Base-by-base conservation (phyloP, 1,284 basidiomycete species). In the Phlebopus sp. region DNA sequence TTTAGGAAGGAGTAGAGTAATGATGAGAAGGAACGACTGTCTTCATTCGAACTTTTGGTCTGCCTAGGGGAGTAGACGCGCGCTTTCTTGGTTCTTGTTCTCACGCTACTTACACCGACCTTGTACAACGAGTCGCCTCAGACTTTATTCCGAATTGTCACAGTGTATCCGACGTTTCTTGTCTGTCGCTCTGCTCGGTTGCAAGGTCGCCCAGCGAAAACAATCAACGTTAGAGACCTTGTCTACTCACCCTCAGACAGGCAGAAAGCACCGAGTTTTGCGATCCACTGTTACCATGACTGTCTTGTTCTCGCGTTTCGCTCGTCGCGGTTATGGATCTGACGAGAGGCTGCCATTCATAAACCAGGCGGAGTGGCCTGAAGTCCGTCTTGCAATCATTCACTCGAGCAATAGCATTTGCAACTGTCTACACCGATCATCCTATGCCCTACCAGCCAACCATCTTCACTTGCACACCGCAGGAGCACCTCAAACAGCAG, bases 401-500 rank as follows among this genome's bases (percentile, higher is more conserved):
- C 31, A 13, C 31, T 13, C 8, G 13, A 11, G 3, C 31, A 15
- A 15, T 11, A 32, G 13, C 15, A n/a, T 2, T 35, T 2, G n/a
- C n/a, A n/a, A n/a, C n/a, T n/a, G n/a, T n/a, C n/a, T n/a, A 35
- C 6, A 35, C 13, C 17, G 14, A 32, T 32, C 31, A 32, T 35
- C 32, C 14, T 15, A 35, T 35, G 32, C 8, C 7, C 32, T 10
- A 35, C 32, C 32, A 8, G 6, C 32, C 32, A 35, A 9, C 6
- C 32, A 35, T 35, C 32, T 35, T 35, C 5, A 32, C 44, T 18
- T 41, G 39, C 2, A 63, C 66, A 2, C 62, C 62, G 2, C 60
- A 58, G 42, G 62, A 64, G 17, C 54, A 64, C n/a, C 19, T 64
- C n/a, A 66, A 68, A 23, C 32, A 19, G 19, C 62, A 59, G 59